Evolutionary conservation across 1,284 basidiomycete species (phyloP).

Genomic region (Heterobasidion irregulare): DNA sequence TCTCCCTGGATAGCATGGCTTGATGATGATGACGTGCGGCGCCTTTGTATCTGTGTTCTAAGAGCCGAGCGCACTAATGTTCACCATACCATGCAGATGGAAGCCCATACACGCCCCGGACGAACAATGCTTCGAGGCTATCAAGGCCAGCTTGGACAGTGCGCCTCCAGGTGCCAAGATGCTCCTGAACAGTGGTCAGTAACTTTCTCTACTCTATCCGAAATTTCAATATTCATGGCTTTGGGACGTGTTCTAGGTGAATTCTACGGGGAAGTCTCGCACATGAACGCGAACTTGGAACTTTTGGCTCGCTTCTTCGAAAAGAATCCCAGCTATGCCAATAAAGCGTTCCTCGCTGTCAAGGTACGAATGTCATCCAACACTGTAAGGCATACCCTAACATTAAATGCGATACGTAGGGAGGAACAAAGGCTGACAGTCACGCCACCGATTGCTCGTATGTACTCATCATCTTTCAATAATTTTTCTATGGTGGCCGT

Average conservation of each 20-base stretch:
- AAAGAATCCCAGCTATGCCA: conserved; percentile 35
- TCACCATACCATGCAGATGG: conserved; percentile 13
- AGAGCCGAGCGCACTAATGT: background rate
- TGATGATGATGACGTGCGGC: conserved; percentile 3
- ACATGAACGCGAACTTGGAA: conserved; percentile 21
- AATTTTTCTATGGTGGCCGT: background rate
- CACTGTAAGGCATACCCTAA: background rate
- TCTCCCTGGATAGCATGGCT: background rate
- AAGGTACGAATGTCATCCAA: conserved; percentile 10
- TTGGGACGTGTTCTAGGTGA: conserved; percentile 13
- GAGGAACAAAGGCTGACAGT: background rate
- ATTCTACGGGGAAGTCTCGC: conserved; percentile 24
- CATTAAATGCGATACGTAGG: too few species aligned
- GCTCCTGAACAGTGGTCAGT: conserved; percentile 11
- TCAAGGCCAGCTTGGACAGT: conserved; percentile 47
- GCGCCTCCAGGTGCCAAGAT: conserved; percentile 29
- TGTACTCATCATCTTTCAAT: background rate
- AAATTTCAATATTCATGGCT: background rate
- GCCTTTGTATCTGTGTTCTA: background rate
- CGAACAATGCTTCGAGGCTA: conserved; percentile 39
- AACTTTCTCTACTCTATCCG: background rate
- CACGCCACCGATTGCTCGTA: conserved; percentile 2
- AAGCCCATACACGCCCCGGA: conserved; percentile 29
- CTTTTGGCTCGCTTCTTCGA: conserved; percentile 25
- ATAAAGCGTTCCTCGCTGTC: conserved; percentile 31